Base-by-base conservation (phyloP, 768 basidiomycete species). In the Kwoniella heveanensis region DNA sequence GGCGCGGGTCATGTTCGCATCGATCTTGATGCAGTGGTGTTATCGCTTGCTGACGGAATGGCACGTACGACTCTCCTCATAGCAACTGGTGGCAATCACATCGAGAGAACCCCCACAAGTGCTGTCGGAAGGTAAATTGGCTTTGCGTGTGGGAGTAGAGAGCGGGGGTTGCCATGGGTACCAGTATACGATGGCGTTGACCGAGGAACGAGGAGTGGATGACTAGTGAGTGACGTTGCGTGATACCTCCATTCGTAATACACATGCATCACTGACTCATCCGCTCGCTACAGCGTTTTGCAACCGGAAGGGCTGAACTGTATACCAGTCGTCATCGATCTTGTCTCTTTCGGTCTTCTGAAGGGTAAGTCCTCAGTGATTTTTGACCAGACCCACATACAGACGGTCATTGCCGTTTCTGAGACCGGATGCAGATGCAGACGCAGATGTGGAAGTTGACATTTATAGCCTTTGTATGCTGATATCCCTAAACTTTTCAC, bases 151-250 rank as follows among this genome's bases (percentile, higher is more conserved):
- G 67, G 83, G 87, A 0, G 92, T 97, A 25, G 92, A 96, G 72
- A 91, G 89, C 12, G 95, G 95, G 12, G 95, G 95, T 21, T 98
- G 95, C 74, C 94, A 98, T 77, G 95, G 95, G 37, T 97, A 97
- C 79, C 92, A 96, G 73, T 96, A 97, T 80, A 94, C 90, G 70
- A 86, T 98, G 85, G 87, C 89, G 59, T 84, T 97, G 2, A 88
- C 90, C 1, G 83, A 83, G 37, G 80, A 81, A 48, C 83, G 83
- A 17, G 82, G 84, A 27, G 83, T 83, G 4, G 92, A 93, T 67
- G 93, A 96, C 80, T 96, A 93, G 93, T 94, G 77, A 77, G 91
- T 83, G 22, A 21, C 44, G 1, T 8, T n/a, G n/a, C n/a, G n/a
- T n/a, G n/a, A n/a, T n/a, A n/a, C n/a, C n/a, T n/a, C n/a, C n/a